Conservation (phyloP, 768 basidiomycete species). For the Tulasnella sp. region DNA sequence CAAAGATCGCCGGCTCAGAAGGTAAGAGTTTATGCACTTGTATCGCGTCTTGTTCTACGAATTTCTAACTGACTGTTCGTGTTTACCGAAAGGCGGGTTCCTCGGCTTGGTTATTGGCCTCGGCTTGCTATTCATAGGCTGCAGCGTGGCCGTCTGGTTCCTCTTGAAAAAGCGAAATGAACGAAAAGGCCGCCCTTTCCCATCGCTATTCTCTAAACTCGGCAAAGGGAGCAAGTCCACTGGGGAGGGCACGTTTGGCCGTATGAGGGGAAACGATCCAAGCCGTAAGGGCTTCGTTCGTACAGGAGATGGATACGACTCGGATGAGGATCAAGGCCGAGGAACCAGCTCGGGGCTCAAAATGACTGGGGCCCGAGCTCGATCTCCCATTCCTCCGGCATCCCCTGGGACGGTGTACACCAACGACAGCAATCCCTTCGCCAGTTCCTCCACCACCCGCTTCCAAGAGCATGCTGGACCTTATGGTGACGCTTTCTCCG, state of each 20-base stretch:
- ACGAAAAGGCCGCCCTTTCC: not conserved
- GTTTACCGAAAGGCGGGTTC: not conserved
- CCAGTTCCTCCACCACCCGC: not conserved
- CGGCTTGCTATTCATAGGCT: slow-evolving; percentile 10
- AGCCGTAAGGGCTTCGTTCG: not conserved
- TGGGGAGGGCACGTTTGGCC: not conserved
- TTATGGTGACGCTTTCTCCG: not conserved
- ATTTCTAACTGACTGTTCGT: not conserved
- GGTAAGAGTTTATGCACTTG: not conserved
- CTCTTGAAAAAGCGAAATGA: not conserved
- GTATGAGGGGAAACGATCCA: not conserved
- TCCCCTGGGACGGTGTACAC: not conserved
- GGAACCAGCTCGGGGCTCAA: not conserved
- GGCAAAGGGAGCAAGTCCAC: not conserved
- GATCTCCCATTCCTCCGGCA: not conserved
- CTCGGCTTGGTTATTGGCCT: slow-evolving; percentile 2
- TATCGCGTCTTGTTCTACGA: not conserved
- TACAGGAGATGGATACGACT: not conserved
- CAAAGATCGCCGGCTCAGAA: slow-evolving; percentile 12
- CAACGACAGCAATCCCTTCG: slow-evolving; percentile 9
- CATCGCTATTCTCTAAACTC: not conserved
- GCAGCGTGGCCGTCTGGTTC: slow-evolving; percentile 1
- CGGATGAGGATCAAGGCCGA: not conserved
- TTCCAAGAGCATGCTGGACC: not conserved
- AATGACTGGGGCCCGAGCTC: not conserved